Evolutionary conservation across 1,284 basidiomycete species (phyloP).

Genomic region (Trichosporon sp.): DNA sequence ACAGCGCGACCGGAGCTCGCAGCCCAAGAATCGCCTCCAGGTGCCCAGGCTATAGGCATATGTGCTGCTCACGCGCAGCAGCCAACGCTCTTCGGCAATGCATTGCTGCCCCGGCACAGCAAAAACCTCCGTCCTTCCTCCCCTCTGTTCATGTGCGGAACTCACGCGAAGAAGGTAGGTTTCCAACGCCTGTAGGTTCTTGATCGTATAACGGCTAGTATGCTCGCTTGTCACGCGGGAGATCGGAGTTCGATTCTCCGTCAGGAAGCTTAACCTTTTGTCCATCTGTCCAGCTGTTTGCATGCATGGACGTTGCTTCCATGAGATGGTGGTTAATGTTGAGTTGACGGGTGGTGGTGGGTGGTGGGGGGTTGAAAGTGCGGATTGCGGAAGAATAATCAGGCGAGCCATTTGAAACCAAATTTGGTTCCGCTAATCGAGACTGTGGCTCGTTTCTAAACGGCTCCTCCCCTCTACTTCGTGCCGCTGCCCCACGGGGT

Average conservation of each 20-base stretch:
- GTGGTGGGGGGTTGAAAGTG: not conserved
- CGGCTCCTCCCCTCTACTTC: not conserved
- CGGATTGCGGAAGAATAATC: not conserved
- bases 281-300: not conserved
- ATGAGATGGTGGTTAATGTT: not conserved
- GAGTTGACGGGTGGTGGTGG: not conserved
- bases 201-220: conserved; percentile 15
- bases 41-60: too few species aligned
- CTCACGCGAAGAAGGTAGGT: not conserved
- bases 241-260: conserved; percentile 14
- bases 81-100: too few species aligned
- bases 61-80: too few species aligned
- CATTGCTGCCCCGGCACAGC: too few species aligned
- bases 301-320: not conserved
- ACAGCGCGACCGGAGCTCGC: too few species aligned
- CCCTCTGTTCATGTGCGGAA: not conserved
- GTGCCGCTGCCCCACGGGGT: not conserved
- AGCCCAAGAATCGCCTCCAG: too few species aligned
- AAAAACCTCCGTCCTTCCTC: too few species aligned
- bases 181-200: not conserved
- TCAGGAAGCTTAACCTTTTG: conserved; percentile 3
- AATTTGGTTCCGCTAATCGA: not conserved
- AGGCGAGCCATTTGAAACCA: not conserved
- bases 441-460: not conserved
- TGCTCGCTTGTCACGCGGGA: conserved; percentile 14